Conservation (phyloP, 257 asterid genomes). For the Lithospermum erythrorhizon region DNA sequence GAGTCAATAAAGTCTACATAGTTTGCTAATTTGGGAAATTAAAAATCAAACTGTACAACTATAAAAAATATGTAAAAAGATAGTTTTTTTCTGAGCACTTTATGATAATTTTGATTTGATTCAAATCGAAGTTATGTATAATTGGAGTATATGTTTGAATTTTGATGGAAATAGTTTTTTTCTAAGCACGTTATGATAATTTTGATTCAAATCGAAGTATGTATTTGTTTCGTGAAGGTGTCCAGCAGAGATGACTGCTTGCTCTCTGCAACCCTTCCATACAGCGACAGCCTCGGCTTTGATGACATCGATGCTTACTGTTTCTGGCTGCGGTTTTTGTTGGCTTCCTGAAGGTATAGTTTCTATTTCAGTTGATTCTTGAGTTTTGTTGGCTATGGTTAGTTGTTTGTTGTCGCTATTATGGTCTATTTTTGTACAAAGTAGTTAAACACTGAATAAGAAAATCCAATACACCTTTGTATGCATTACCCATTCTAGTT, state of each 20-base stretch:
- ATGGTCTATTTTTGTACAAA: too few relatives aligned
- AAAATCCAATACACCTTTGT: background rate
- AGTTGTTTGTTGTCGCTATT: too few relatives aligned
- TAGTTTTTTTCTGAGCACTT: too few relatives aligned
- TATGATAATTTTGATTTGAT: too few relatives aligned
- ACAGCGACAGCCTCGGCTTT: slow-evolving; percentile 79
- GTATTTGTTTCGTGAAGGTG: slow-evolving; percentile 12
- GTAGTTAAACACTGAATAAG: background rate
- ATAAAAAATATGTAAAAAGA: too few relatives aligned
- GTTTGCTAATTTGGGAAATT: too few relatives aligned
- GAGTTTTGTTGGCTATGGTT: background rate
- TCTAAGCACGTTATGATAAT: too few relatives aligned
- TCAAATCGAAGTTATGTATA: background rate
- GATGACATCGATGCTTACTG: slow-evolving; percentile 83
- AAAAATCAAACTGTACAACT: too few relatives aligned
- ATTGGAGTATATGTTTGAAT: too few relatives aligned
- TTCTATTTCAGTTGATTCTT: background rate
- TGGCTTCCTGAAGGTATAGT: slow-evolving; percentile 75
- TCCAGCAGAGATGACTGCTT: slow-evolving; percentile 65
- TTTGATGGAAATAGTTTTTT: too few relatives aligned
- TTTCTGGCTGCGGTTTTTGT: slow-evolving; percentile 56
- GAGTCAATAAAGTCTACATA: too few relatives aligned
- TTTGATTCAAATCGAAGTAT: background rate
- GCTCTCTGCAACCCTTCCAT: slow-evolving; percentile 83
- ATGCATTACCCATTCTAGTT: too few relatives aligned